Evolutionary conservation across 345 rosid genomes (phyloP).

Genomic region (Acer saccharum): DNA sequence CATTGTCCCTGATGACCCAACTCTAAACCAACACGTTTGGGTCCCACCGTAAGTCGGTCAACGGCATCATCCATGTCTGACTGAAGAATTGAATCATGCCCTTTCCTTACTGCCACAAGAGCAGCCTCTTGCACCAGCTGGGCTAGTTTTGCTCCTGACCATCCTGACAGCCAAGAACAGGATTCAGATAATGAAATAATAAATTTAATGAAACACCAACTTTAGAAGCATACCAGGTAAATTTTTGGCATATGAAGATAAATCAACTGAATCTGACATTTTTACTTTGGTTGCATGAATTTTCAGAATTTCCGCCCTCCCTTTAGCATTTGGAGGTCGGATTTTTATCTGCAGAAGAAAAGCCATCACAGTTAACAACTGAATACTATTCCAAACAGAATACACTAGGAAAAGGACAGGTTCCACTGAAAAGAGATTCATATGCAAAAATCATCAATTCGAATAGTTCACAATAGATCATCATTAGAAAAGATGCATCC

Average conservation of each 20-base stretch:
- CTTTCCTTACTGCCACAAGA: conserved; percentile 89
- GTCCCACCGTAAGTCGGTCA: conserved; percentile 95
- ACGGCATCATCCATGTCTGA: conserved; percentile 92
- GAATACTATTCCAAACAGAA: not conserved
- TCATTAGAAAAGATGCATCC: conserved; percentile 9
- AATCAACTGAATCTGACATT: conserved; percentile 90
- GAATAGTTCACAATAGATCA: not conserved
- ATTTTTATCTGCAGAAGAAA: conserved; percentile 61
- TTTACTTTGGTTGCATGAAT: conserved; percentile 91
- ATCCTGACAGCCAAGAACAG: conserved; percentile 52
- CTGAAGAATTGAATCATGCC: conserved; percentile 66
- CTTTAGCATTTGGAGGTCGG: conserved; percentile 94
- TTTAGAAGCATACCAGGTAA: conserved; percentile 67
- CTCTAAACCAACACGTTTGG: conserved; percentile 74
- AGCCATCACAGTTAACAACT: conserved; percentile 8
- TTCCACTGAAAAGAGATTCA: not conserved
- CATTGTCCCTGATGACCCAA: conserved; percentile 86
- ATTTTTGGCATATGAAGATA: conserved; percentile 76
- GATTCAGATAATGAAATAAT: conserved; percentile 21
- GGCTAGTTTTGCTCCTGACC: conserved; percentile 91
- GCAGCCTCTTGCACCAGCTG: conserved; percentile 96
- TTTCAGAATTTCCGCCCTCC: conserved; percentile 76
- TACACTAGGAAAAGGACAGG: not conserved
- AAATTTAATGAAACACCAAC: conserved; percentile 18
- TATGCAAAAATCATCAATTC: conserved; percentile 2